Percentiles rank a stretch among this genome's conserved stretches.
phyloP scores from a whole-genome alignment of 2,329 filamentous ascomycete genomes.

The Alternaria sp. region DNA sequence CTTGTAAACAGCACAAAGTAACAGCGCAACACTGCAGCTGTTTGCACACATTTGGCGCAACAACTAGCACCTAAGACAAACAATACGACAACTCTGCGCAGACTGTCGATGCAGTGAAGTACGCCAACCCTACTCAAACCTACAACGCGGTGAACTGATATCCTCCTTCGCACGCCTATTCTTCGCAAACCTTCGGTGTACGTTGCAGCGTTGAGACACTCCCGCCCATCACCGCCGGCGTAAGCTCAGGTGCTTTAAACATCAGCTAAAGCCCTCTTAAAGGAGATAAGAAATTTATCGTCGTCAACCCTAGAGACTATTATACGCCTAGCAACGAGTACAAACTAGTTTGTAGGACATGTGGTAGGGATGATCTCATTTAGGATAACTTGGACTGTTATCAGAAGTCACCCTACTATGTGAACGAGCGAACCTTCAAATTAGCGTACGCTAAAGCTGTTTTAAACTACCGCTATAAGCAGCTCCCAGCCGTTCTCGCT shows the following conservation, averaged over 20 bases:
- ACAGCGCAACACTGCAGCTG: not conserved
- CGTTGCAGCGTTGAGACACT: not conserved
- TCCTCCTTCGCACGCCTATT: not conserved
- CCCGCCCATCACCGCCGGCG: not conserved
- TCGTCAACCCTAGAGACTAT: not conserved
- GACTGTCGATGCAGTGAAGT: slow-evolving; percentile 5
- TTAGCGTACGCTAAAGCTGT: not conserved
- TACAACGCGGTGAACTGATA: not conserved
- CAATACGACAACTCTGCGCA: not conserved
- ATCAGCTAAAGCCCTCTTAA: not conserved
- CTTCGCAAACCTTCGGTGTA: not conserved
- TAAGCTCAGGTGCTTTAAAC: not conserved
- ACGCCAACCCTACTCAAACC: not conserved
- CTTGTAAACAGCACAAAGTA: slow-evolving; percentile 1
- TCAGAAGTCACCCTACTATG: not conserved
- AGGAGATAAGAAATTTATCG: not conserved
- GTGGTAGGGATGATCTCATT: not conserved
- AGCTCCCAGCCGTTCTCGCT: not conserved
- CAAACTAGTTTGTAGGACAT: not conserved
- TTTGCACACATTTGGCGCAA: not conserved
- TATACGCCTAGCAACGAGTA: not conserved
- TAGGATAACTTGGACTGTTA: not conserved
- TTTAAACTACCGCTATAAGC: not conserved
- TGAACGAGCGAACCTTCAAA: not conserved
- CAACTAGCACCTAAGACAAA: slow-evolving; percentile 6